Conservation (phyloP, 2,329 filamentous ascomycete genomes). For the Aspergillus sergii region DNA sequence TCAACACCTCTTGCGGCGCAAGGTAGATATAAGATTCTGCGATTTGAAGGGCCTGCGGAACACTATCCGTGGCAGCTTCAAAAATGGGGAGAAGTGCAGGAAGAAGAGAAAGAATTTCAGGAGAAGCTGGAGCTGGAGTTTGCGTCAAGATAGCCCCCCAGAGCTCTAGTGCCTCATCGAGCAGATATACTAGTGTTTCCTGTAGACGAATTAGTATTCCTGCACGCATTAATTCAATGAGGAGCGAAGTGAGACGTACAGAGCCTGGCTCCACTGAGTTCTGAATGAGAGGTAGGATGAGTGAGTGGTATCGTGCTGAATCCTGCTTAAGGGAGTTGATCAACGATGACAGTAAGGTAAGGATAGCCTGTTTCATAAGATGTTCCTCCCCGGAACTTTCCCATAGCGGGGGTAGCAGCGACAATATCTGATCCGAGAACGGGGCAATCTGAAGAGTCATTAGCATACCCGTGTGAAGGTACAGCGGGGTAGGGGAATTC, state of each 20-base stretch:
- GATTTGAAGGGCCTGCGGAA: slow-evolving; percentile 64
- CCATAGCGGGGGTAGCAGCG: slow-evolving; percentile 80
- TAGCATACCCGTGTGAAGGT: slow-evolving; percentile 3
- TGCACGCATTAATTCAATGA: not conserved
- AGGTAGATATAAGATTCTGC: slow-evolving; percentile 72
- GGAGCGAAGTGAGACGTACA: slow-evolving; percentile 42
- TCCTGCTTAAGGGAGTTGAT: slow-evolving; percentile 82
- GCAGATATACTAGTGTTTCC: slow-evolving; percentile 74
- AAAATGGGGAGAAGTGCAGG: slow-evolving; percentile 67
- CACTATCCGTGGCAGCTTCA: slow-evolving; percentile 66
- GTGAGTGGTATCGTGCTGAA: slow-evolving; percentile 74
- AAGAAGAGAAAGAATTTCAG: slow-evolving; percentile 65
- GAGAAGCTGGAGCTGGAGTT: slow-evolving; percentile 61
- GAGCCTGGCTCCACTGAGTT: slow-evolving; percentile 78
- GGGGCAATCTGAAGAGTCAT: slow-evolving; percentile 53
- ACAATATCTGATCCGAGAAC: slow-evolving; percentile 78
- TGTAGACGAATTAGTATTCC: slow-evolving; percentile 23
- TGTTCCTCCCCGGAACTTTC: slow-evolving; percentile 81
- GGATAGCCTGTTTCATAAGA: slow-evolving; percentile 90
- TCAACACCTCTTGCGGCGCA: slow-evolving; percentile 53
- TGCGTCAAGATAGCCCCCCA: slow-evolving; percentile 77
- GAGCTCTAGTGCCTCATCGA: slow-evolving; percentile 89
- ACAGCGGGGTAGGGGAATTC: slow-evolving; percentile 15
- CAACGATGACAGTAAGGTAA: slow-evolving; percentile 80
- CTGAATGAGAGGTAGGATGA: slow-evolving; percentile 80